Percentiles rank a stretch among this genome's conserved stretches.
These are phyloP conservation scores for Aspergillus nanangensis DNA, from an alignment of 495 filamentous ascomycete genomes.

Conservation along the genomic window DNA sequence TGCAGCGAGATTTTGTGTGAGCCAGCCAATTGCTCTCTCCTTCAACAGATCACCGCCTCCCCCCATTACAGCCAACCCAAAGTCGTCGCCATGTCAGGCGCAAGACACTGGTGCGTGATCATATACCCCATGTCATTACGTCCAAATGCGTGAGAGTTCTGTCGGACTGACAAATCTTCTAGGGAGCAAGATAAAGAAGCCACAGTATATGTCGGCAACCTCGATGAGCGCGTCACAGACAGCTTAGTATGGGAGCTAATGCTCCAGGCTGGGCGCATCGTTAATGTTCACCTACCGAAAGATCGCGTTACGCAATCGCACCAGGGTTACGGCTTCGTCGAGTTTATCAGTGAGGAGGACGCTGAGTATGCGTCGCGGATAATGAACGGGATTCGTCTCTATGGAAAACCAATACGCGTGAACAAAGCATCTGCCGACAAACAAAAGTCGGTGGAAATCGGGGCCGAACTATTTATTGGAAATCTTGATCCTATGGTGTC, in stretches of 20 bases:
- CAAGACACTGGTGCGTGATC: constrained; percentile 69
- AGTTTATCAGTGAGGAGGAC: constrained; percentile 93
- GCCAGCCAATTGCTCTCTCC: too few relatives aligned
- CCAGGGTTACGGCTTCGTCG: constrained; percentile 98
- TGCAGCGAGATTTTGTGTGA: too few relatives aligned
- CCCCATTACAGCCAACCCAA: neutral
- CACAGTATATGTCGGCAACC: constrained; percentile 96
- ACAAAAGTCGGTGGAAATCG: constrained; percentile 92
- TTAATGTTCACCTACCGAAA: constrained; percentile 96
- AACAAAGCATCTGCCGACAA: constrained; percentile 98
- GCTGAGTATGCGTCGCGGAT: constrained; percentile 95
- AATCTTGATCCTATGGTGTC: constrained; percentile 94
- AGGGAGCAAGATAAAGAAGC: constrained; percentile 99
- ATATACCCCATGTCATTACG: neutral
- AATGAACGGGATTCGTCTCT: constrained; percentile 92
- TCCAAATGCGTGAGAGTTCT: neutral
- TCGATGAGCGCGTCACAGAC: constrained; percentile 92
- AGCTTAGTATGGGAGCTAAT: constrained; percentile 94
- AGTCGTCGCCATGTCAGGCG: constrained; percentile 56
- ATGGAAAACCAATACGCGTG: constrained; percentile 91
- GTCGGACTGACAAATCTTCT: constrained; percentile 1
- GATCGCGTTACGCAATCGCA: constrained; percentile 94
- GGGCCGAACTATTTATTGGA: constrained; percentile 94
- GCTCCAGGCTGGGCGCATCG: constrained; percentile 92
- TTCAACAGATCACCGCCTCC: too few relatives aligned